A percentile compares a stretch with the other conserved stretches of the same genome.
phyloP scores from a whole-genome alignment of 208 protist species.

The Trypanosoma rangeli region DNA sequence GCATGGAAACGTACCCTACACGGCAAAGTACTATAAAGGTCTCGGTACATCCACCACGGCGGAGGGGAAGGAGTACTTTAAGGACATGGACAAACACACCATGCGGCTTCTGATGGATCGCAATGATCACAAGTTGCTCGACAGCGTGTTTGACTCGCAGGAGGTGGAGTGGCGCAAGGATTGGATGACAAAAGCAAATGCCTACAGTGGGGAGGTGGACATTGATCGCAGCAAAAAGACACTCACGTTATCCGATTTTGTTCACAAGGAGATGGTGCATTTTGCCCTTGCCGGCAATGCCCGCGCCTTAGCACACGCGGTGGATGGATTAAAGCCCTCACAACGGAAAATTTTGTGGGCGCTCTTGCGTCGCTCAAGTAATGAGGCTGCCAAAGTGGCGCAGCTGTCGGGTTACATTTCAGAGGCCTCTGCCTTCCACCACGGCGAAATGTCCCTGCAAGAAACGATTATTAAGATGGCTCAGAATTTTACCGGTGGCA shows the following conservation, averaged over 20 bases:
- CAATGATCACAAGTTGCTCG: slow-evolving; percentile 93
- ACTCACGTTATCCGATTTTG: slow-evolving; percentile 95
- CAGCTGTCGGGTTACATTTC: slow-evolving; percentile 98
- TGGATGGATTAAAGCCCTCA: slow-evolving; percentile 99
- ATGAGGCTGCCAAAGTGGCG: slow-evolving; percentile 98
- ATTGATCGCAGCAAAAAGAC: slow-evolving; percentile 87
- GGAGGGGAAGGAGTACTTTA: slow-evolving; percentile 99
- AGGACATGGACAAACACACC: slow-evolving; percentile 95
- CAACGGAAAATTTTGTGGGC: slow-evolving; percentile 99
- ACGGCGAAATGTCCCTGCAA: slow-evolving; percentile 98
- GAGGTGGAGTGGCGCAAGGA: slow-evolving; percentile 97
- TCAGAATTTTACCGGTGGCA: slow-evolving; percentile 98
- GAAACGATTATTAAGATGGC: slow-evolving; percentile 99
- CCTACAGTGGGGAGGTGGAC: slow-evolving; percentile 82
- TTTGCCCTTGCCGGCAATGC: slow-evolving; percentile 95
- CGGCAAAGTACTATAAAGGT: slow-evolving; percentile 99
- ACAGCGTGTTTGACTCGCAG: slow-evolving; percentile 98
- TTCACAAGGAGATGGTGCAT: slow-evolving; percentile 99
- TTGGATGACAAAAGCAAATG: slow-evolving; percentile 96
- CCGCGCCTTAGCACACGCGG: slow-evolving; percentile 82
- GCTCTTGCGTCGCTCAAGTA: slow-evolving; percentile 88
- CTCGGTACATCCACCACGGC: slow-evolving; percentile 95
- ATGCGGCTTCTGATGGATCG: slow-evolving; percentile 88
- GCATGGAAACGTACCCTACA: slow-evolving; percentile 63
- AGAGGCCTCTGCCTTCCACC: slow-evolving; percentile 98